phyloP scores from a whole-genome alignment of 257 asterid genomes.

The Solanum bulbocastanum region DNA sequence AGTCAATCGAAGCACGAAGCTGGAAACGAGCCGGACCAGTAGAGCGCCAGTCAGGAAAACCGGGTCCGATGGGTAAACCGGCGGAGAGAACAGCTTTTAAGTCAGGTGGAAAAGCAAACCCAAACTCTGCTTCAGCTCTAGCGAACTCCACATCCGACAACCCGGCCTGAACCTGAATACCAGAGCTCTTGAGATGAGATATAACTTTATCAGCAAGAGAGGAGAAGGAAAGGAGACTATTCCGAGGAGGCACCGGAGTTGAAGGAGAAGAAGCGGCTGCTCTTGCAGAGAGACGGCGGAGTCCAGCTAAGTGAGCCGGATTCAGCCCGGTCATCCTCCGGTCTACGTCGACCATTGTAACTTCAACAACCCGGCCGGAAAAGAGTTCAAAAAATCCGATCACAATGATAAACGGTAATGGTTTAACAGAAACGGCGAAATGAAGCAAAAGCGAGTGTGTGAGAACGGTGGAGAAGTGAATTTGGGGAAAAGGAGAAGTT shows the following conservation, averaged over 20 bases:
- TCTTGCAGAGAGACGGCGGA: conserved; percentile 92
- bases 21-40: conserved; percentile 63
- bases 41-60: conserved; percentile 93
- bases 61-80: conserved; percentile 75
- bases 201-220: conserved; percentile 72
- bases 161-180: conserved; percentile 59
- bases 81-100: conserved; percentile 70
- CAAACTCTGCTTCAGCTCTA: conserved; percentile 85
- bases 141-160: conserved; percentile 71
- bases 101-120: conserved; percentile 85
- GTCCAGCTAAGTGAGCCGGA: conserved; percentile 83
- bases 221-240: conserved; percentile 71
- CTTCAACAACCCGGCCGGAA: background rate
- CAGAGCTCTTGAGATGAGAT: conserved; percentile 45
- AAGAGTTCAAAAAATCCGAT: background rate
- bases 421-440: background rate
- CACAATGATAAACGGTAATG: background rate
- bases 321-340: conserved; percentile 89
- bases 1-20: conserved; percentile 71
- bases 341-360: conserved; percentile 84
- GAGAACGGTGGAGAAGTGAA: background rate
- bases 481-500: conserved; percentile 11
- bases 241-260: conserved; percentile 72
- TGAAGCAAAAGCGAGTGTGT: background rate
- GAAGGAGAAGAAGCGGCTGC: conserved; percentile 75